Percentiles rank a stretch among this genome's conserved stretches.
These are phyloP conservation scores for Serpula lacrymans DNA, from an alignment of 768 basidiomycete species.

Conservation along the genomic window DNA sequence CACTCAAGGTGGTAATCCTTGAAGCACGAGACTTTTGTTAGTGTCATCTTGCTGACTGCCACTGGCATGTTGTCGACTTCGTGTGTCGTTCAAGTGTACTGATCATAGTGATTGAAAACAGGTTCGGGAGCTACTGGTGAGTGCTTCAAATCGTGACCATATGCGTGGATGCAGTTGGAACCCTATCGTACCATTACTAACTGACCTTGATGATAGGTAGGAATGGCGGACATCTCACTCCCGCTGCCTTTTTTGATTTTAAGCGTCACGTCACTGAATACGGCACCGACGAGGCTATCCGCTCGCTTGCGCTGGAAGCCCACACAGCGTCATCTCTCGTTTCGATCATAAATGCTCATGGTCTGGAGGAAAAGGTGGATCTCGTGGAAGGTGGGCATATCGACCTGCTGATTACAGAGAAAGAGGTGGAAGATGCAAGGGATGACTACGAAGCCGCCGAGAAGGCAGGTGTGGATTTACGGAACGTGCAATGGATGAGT, in stretches of 20 bases:
- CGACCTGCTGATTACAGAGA: conserved; percentile 43
- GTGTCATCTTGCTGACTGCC: conserved; percentile 35
- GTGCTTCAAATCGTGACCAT: neutral
- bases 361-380: conserved; percentile 52
- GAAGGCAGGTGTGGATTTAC: conserved; percentile 47
- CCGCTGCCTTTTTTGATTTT: conserved; percentile 47
- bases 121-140: conserved; percentile 77
- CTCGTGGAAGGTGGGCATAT: conserved; percentile 57
- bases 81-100: neutral
- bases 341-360: conserved; percentile 41
- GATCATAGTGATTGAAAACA: conserved; percentile 19
- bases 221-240: conserved; percentile 76
- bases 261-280: conserved; percentile 30
- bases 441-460: conserved; percentile 53
- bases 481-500: conserved; percentile 42
- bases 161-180: neutral
- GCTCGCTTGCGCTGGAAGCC: conserved; percentile 52
- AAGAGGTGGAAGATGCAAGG: conserved; percentile 36
- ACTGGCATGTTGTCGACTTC: neutral
- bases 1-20: conserved; percentile 57
- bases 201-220: conserved; percentile 45
- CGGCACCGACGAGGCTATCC: conserved; percentile 53
- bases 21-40: conserved; percentile 87
- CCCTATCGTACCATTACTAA: neutral
- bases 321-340: conserved; percentile 50